phyloP scores from a whole-genome alignment of 306 rosid genomes.

The Vigna nakashimae region DNA sequence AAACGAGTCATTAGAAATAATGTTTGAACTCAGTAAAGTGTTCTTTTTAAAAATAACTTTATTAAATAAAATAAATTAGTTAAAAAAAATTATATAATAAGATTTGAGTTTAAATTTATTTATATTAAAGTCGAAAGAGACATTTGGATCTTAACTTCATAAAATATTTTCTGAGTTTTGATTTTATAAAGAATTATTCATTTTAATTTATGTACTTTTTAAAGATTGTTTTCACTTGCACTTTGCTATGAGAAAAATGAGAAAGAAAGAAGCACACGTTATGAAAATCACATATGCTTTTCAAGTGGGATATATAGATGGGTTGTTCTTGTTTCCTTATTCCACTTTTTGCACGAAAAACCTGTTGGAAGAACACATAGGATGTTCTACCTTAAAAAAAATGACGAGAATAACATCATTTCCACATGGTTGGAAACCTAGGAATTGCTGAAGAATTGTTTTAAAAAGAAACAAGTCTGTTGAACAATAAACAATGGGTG shows the following conservation, averaged over 20 bases:
- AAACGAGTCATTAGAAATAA: too few relatives aligned
- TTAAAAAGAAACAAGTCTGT: constrained; percentile 11
- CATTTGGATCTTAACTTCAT: too few relatives aligned
- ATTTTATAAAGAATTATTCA: too few relatives aligned
- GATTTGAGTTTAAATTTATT: too few relatives aligned
- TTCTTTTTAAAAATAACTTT: too few relatives aligned
- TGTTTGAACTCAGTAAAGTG: too few relatives aligned
- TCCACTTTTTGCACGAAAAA: constrained; percentile 40
- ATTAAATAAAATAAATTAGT: too few relatives aligned
- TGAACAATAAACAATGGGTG: constrained; percentile 26
- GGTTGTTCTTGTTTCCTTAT: constrained; percentile 28
- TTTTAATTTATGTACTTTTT: too few relatives aligned
- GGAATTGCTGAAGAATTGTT: constrained; percentile 29
- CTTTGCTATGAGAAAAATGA: constrained; percentile 21
- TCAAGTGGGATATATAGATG: constrained; percentile 12
- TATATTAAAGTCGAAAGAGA: too few relatives aligned
- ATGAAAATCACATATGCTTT: constrained; percentile 40
- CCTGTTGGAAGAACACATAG: constrained; percentile 22
- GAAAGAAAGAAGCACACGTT: background rate
- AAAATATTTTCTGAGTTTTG: too few relatives aligned
- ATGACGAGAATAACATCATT: constrained; percentile 18
- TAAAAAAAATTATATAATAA: too few relatives aligned
- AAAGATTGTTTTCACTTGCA: background rate
- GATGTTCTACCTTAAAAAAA: background rate
- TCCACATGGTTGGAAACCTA: constrained; percentile 41